These are phyloP conservation scores for sorghum (Sorghum bicolor) DNA, from an alignment of 176 grass and related monocot genomes.

Conservation along the genomic window Sorghum_bicolor_NCBIv3 NC_012873.2:2453501-2454000, in stretches of 20 bases:
- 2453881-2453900: conserved; percentile 84
- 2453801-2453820: conserved; percentile 56
- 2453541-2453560: conserved; percentile 75
- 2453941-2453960: conserved; percentile 91
- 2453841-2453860: conserved; percentile 82
- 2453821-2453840: conserved; percentile 65
- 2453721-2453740: conserved; percentile 83
- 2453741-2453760: conserved; percentile 72
- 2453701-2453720: conserved; percentile 58
- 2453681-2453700: conserved; percentile 66
- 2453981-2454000: conserved; percentile 91
- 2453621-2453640: conserved; percentile 73
- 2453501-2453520: conserved; percentile 61
- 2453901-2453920: conserved; percentile 73
- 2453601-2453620: conserved; percentile 53
- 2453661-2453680: conserved; percentile 72
- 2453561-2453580: conserved; percentile 58
- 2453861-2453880: conserved; percentile 60
- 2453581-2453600: conserved; percentile 68
- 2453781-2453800: conserved; percentile 89
- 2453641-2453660: conserved; percentile 76
- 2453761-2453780: conserved; percentile 73
- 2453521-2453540: conserved; percentile 68
- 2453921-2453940: conserved; percentile 67
- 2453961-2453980: conserved; percentile 73